phyloP scores from a whole-genome alignment of 2,329 filamentous ascomycete genomes.

The Emergomyces africanus region DNA sequence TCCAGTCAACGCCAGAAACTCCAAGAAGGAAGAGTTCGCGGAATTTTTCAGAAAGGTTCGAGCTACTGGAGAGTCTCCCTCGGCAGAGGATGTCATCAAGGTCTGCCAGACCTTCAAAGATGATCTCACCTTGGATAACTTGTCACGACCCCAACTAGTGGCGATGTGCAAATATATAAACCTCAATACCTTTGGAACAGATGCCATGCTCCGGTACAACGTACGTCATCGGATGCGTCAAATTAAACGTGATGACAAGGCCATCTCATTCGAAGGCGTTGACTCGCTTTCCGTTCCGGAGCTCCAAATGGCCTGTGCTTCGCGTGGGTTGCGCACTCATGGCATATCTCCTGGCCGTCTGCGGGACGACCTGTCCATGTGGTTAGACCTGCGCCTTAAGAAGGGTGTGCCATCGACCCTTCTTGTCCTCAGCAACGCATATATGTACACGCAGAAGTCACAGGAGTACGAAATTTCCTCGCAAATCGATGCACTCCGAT shows the following conservation, averaged over 20 bases:
- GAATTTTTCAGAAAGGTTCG: constrained; percentile 97
- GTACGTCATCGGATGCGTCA: constrained; percentile 96
- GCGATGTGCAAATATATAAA: constrained; percentile 99
- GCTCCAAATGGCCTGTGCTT: constrained; percentile 81
- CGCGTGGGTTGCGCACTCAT: constrained; percentile 82
- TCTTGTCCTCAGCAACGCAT: constrained; percentile 90
- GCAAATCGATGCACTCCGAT: constrained; percentile 85
- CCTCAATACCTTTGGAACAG: constrained; percentile 90
- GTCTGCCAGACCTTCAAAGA: constrained; percentile 99
- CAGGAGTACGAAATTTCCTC: constrained; percentile 72
- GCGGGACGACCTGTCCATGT: constrained; percentile 80
- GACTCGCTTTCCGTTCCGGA: constrained; percentile 88
- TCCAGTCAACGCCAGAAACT: constrained; percentile 68
- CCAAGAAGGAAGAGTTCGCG: constrained; percentile 85
- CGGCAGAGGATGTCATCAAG: constrained; percentile 85
- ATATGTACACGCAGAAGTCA: constrained; percentile 71
- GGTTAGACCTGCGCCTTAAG: constrained; percentile 86
- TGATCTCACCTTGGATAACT: constrained; percentile 90
- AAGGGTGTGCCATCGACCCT: constrained; percentile 94
- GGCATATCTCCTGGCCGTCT: constrained; percentile 80
- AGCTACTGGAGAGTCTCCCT: constrained; percentile 80
- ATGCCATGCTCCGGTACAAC: constrained; percentile 95
- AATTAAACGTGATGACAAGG: constrained; percentile 95
- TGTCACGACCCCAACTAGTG: constrained; percentile 88
- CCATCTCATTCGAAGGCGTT: constrained; percentile 87